Conservation (phyloP, 1,284 basidiomycete species). For the Ganoderma lucidum region DNA sequence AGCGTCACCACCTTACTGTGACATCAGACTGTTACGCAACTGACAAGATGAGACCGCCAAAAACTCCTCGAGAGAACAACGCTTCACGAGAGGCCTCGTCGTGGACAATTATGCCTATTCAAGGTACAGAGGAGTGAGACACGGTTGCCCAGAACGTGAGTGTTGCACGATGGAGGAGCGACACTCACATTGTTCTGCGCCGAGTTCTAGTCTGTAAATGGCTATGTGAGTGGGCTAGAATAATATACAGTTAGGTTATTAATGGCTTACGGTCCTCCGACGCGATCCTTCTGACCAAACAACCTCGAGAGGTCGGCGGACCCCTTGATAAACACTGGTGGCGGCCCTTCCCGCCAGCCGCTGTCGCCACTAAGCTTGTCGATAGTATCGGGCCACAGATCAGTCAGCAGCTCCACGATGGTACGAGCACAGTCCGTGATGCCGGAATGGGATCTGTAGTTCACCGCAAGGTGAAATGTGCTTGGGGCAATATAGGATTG, state of each 20-base stretch:
- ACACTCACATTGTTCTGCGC: slow-evolving; percentile 8
- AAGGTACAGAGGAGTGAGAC: background rate
- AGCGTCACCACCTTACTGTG: background rate
- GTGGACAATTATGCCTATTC: slow-evolving; percentile 7
- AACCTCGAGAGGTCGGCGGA: slow-evolving; percentile 47
- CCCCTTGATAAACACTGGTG: slow-evolving; percentile 62
- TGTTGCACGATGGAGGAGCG: background rate
- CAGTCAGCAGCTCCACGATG: slow-evolving; percentile 64
- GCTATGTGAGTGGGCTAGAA: background rate
- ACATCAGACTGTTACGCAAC: background rate
- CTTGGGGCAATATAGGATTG: slow-evolving; percentile 41
- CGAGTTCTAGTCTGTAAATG: slow-evolving; percentile 1
- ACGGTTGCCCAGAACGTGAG: background rate
- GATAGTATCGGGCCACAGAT: slow-evolving; percentile 72
- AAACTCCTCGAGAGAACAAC: background rate
- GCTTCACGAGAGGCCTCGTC: background rate
- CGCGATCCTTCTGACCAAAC: slow-evolving; percentile 63
- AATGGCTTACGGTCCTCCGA: slow-evolving; percentile 53
- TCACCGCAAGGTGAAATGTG: slow-evolving; percentile 67
- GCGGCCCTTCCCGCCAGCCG: slow-evolving; percentile 63
- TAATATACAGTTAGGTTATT: background rate
- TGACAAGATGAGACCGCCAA: background rate
- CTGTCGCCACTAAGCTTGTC: slow-evolving; percentile 65
- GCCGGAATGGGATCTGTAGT: slow-evolving; percentile 77
- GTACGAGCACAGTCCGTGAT: slow-evolving; percentile 69